These are phyloP conservation scores for Tetrastigma voinierianum DNA, from an alignment of 164 flowering plant species.

Conservation along the genomic window DNA sequence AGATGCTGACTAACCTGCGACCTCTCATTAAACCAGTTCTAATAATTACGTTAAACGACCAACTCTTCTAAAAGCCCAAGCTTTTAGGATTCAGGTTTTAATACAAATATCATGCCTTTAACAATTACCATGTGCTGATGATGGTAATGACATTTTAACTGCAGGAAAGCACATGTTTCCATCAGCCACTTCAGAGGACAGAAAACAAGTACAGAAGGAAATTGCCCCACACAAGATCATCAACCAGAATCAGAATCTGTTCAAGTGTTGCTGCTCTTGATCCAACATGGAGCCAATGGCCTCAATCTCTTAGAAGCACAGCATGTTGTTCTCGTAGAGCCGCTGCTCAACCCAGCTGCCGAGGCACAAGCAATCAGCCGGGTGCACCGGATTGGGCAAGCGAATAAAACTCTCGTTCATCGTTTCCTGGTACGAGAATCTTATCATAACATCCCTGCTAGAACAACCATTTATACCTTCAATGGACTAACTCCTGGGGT, in stretches of 20 bases:
- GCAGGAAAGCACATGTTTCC: conserved; percentile 82
- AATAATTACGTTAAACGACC: too few species aligned
- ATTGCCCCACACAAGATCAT: conserved; percentile 12
- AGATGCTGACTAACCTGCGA: too few species aligned
- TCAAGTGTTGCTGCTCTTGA: conserved; percentile 77
- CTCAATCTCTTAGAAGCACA: conserved; percentile 96
- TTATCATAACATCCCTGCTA: background rate
- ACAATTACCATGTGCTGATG: too few species aligned
- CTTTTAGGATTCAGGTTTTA: background rate
- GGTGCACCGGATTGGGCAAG: conserved; percentile 93
- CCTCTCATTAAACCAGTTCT: too few species aligned
- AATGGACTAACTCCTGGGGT: background rate
- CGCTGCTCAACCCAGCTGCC: conserved; percentile 91
- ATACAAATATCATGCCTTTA: too few species aligned
- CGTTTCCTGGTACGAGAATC: conserved; percentile 72
- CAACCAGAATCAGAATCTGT: conserved; percentile 30
- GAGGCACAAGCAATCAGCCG: conserved; percentile 97
- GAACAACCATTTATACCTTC: too few species aligned
- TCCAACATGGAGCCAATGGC: conserved; percentile 97
- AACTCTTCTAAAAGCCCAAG: too few species aligned
- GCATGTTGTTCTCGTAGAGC: conserved; percentile 91
- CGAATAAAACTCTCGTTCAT: conserved; percentile 73
- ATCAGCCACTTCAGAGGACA: conserved; percentile 69
- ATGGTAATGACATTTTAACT: conserved; percentile 3
- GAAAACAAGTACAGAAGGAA: conserved; percentile 19